Conservation (phyloP, 73 alveolate genomes). For the Paramecium pentaurelia region DNA sequence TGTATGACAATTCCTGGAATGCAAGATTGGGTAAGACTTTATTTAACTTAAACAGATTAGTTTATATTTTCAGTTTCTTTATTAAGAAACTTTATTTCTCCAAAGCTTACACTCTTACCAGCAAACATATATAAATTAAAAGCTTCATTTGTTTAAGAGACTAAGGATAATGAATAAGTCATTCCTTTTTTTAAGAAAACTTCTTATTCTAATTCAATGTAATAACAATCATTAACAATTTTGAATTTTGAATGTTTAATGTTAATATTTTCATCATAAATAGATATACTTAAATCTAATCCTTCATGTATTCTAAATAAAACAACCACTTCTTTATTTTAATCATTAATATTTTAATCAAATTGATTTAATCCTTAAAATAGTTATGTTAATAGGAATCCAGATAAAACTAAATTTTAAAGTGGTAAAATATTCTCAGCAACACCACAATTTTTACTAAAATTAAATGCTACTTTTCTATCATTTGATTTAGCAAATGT, state of each 20-base stretch:
- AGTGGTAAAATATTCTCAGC: neutral
- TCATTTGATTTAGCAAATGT: neutral
- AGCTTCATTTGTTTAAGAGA: neutral
- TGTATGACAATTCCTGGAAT: neutral
- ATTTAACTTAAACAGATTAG: neutral
- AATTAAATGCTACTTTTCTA: neutral
- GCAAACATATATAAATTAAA: neutral
- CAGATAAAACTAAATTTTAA: neutral
- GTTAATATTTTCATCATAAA: neutral
- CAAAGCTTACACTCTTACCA: neutral
- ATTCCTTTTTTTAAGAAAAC: neutral
- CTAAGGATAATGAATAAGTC: neutral
- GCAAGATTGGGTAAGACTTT: neutral
- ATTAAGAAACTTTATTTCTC: neutral
- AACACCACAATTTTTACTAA: neutral
- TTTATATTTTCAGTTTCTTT: neutral
- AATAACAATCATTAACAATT: neutral
- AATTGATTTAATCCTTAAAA: neutral
- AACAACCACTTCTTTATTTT: neutral
- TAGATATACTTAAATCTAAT: neutral
- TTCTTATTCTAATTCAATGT: neutral
- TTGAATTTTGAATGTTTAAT: neutral
- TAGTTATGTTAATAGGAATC: neutral
- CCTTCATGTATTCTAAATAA: neutral
- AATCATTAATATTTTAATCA: neutral